Base-by-base conservation (phyloP, 169 alveolate species). In the Plasmodium gallinaceum region DNA sequence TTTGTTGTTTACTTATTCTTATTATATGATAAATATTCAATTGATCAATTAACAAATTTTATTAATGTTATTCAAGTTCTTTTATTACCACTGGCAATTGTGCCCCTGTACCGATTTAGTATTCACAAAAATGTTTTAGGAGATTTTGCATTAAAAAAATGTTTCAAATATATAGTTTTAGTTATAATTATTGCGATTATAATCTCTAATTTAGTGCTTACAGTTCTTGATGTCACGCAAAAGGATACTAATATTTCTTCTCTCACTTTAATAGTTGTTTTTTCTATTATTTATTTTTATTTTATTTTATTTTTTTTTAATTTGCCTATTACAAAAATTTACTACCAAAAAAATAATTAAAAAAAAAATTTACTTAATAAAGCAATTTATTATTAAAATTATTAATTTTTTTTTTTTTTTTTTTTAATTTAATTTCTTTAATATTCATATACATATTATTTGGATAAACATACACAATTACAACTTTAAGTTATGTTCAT, bases 41-140 rank as follows among this genome's bases (percentile, higher is more conserved):
- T 83, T 83, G 91, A 83, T 7, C 86, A 83, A 20, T 22, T 83
- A 24, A 68, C 91, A 69, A 83, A 83, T 46, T 83, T 83, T 83
- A 83, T 83, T 8, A 83, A 83, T 69, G 86, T 83, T 48, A 54
- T 83, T 61, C 86, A 83, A 68, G 69, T 83, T 10, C 57, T 83
- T n/a, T 62, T 83, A 20, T 62, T 83, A 5, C 91, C 91, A 18
- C 20, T 83, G 66, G 91, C 91, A 14, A 83, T 70, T 66, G 72
- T 83, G 43, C 91, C 91, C 3, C 62, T 83, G 9, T 83, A 83
- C 54, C 54, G 85, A 66, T 83, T 83, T 57, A 54, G 74, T 83
- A 69, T 68, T 54, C 91, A 83, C 69, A 70, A 83, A 83, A 83
- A 83, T 68, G 91, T 83, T 9, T 68, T 83, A 45, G 91, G 91